Evolutionary conservation across 345 rosid genomes (phyloP).

Genomic region (Lepidium didymum): DNA sequence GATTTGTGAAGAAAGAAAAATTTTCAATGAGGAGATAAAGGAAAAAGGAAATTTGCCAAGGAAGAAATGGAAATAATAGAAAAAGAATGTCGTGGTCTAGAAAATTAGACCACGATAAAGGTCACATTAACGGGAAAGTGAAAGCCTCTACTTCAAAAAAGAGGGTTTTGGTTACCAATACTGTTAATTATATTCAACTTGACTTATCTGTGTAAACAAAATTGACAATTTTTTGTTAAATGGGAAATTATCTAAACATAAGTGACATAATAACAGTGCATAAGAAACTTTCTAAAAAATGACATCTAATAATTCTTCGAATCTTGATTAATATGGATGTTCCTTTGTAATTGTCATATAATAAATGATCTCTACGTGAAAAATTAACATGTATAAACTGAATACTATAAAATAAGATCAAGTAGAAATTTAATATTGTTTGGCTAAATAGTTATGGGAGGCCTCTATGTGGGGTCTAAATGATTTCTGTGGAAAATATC

Average conservation of each 20-base stretch:
- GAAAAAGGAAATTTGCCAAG: too few species aligned
- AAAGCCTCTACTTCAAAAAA: too few species aligned
- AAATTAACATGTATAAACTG: background rate
- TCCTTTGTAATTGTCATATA: slow-evolving; percentile 5
- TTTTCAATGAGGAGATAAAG: too few species aligned
- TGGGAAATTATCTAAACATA: background rate
- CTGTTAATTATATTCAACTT: too few species aligned
- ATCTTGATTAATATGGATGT: background rate
- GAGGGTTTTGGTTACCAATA: too few species aligned
- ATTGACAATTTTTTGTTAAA: background rate
- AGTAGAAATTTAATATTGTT: too few species aligned
- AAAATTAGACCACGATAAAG: too few species aligned
- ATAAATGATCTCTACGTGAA: slow-evolving; percentile 1
- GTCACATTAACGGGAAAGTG: too few species aligned
- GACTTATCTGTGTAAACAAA: too few species aligned
- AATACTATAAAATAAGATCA: background rate
- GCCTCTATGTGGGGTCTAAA: slow-evolving; percentile 15
- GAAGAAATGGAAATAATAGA: too few species aligned
- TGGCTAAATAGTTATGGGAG: slow-evolving; percentile 15
- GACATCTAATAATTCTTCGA: background rate
- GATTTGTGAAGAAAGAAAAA: too few species aligned
- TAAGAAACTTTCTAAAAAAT: background rate
- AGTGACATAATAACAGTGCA: background rate
- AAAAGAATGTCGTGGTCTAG: too few species aligned
- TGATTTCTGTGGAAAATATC: background rate